Base-by-base conservation (phyloP, 2,329 filamentous ascomycete genomes). In the Aspergillus eucalypticola region DNA sequence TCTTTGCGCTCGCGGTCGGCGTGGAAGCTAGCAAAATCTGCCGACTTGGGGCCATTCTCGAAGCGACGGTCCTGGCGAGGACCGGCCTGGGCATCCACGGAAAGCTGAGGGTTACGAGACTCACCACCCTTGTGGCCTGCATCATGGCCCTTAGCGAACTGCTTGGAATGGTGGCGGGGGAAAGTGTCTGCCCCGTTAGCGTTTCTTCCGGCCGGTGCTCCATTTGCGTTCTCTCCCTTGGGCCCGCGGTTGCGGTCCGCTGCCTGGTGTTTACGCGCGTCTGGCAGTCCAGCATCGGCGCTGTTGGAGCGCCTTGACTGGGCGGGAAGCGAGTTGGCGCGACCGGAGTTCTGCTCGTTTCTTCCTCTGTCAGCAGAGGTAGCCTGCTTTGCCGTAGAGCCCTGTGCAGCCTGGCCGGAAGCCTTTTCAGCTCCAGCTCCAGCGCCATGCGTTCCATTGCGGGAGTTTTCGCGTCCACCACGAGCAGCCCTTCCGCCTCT, bases 401-500 rank as follows among this genome's bases (percentile, higher is more conserved):
- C 64, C 46, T 74, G 67, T 8, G 63, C 59, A 8, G 69, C 57
- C 56, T 74, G 71, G 54, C 66, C 69, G 59, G 71, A 61, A 54
- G 67, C 60, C 64, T 77, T 79, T 39, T 79, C 76, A 50, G 67
- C 64, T 58, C 65, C 69, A 52, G 68, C 63, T 41, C 67, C 71
- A 46, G 69, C 66, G 25, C 69, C 70, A 62, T 80, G 75, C 54
- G 75, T 69, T 44, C 73, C 74, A 59, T 77, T 78, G 59, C 83
- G 82, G 61, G 81, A 73, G 60, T 70, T 69, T 60, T 83, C 82
- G 65, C 84, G 77, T 60, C 85, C 82, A 67, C 83, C 83, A 71
- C 86, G 83, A 58, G 82, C 77, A 56, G 82, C 77, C 68, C 84
- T 80, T 62, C 85, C 83, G 56, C 84, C 83, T 67, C 83, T 80